These are phyloP conservation scores for Alternaria sp. DNA, from an alignment of 2,329 filamentous ascomycete species.

Conservation along the genomic window DNA sequence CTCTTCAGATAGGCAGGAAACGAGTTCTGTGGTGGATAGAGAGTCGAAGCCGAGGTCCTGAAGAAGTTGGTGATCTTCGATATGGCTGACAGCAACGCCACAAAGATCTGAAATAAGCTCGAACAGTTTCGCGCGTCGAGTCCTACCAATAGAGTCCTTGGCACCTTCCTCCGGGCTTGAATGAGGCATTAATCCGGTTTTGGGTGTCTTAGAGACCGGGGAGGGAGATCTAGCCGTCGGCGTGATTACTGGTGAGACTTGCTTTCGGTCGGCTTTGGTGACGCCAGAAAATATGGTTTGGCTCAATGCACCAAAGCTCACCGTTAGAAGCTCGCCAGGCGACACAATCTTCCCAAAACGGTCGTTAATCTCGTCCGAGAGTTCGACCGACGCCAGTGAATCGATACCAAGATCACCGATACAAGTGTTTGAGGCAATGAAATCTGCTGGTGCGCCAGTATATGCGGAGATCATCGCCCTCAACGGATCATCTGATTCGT, in stretches of 20 bases:
- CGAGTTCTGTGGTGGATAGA: constrained; percentile 11
- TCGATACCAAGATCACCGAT: constrained; percentile 25
- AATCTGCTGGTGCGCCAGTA: constrained; percentile 12
- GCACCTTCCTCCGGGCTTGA: neutral
- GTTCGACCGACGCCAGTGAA: constrained; percentile 20
- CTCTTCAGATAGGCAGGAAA: constrained; percentile 5
- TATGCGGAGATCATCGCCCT: constrained; percentile 15
- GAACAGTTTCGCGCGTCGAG: neutral
- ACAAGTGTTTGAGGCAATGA: constrained; percentile 2
- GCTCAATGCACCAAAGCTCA: constrained; percentile 4
- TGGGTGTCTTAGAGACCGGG: neutral
- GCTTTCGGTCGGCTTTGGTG: neutral
- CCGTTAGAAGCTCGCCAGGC: constrained; percentile 2
- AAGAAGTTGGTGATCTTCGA: constrained; percentile 6
- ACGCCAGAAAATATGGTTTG: neutral
- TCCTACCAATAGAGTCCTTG: neutral
- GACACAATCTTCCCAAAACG: neutral
- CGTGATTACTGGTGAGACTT: neutral
- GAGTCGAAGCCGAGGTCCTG: constrained; percentile 17
- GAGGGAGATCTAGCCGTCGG: neutral
- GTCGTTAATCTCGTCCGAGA: constrained; percentile 13
- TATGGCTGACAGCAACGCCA: constrained; percentile 1
- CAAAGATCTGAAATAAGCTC: constrained; percentile 9
- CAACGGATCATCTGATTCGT: constrained; percentile 10
- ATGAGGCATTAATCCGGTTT: neutral